Evolutionary conservation across 257 asterid genomes (phyloP), one percentile per base, ranked within the genome.

Genomic region (Fraxinus anomala): DNA sequence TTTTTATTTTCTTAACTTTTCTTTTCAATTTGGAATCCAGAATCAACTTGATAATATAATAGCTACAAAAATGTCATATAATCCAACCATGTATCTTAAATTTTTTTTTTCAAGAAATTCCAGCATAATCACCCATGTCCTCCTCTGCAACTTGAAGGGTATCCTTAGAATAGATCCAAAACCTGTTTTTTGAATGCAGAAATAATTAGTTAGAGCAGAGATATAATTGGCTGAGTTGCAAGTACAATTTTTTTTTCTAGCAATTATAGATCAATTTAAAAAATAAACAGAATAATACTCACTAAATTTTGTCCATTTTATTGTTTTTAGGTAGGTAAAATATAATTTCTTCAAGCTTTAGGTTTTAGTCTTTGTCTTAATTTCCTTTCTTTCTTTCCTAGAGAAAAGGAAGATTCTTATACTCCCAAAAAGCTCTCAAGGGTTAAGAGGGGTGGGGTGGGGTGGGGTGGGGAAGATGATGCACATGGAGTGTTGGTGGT

Each of bases 401-500:
- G 76, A 79, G 61, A 81, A 86, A 80, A 82, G 83, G 79, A 76
- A 83, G 86, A 82, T 82, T 74, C 78, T 79, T 73, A 70, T 56
- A 63, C 65, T 70, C 54, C 77, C 36, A 61, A 80, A 76, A 68
- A 77, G 82, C 73, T 81, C 72, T 37, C 82, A 70, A 70, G 79
- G 78, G 69, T 79, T 59, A 74, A 78, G 72, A 36, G 78, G 79
- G 69, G 91, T 83, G 56, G 59, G n/a, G n/a, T 14, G 78, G 80
- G 72, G 91, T 82, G 79, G 79, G 73, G 91, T 81, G 91, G 90
- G 92, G 89, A 82, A 79, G 93, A 89, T 80, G 86, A 88, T 76
- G 96, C 97, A 93, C 98, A 93, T 93, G 97, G 91, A 84, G 75
- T 91, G 97, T 85, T 89, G 83, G 68, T 89, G 83, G 68, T 86